phyloP scores from a whole-genome alignment of 2,329 filamentous ascomycete genomes.

The Phyllosticta citribraziliensis region DNA sequence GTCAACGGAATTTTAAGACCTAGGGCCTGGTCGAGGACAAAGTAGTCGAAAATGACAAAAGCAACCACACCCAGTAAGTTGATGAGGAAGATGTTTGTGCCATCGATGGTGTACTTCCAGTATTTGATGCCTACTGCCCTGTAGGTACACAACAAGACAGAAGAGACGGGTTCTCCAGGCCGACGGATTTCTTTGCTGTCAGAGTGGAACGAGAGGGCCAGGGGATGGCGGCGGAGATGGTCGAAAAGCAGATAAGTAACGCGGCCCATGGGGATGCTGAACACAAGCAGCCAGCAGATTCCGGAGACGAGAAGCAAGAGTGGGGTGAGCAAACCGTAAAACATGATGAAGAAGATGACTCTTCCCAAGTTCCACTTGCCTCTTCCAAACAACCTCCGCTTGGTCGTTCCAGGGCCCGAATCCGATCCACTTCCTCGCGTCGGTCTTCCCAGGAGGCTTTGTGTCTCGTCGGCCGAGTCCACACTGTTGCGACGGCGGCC shows the following conservation, averaged over 20 bases:
- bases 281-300: constrained; percentile 93
- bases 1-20: constrained; percentile 66
- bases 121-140: constrained; percentile 89
- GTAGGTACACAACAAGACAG: constrained; percentile 92
- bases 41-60: constrained; percentile 91
- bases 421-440: constrained; percentile 39
- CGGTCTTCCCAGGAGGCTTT: constrained; percentile 70
- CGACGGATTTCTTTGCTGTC: constrained; percentile 66
- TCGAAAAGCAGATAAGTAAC: constrained; percentile 82
- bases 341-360: constrained; percentile 92
- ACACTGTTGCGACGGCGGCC: constrained; percentile 81
- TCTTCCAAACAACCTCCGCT: constrained; percentile 82
- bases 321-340: constrained; percentile 86
- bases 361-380: constrained; percentile 93
- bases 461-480: constrained; percentile 80
- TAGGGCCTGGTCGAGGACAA: constrained; percentile 60
- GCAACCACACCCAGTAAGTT: constrained; percentile 90
- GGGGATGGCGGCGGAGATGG: constrained; percentile 82
- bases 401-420: constrained; percentile 20
- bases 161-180: constrained; percentile 63
- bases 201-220: constrained; percentile 87
- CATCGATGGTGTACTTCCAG: constrained; percentile 98
- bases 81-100: constrained; percentile 98
- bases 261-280: constrained; percentile 97
- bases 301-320: constrained; percentile 75